A percentile compares a stretch with the other conserved stretches of the same genome.
phyloP scores from a whole-genome alignment of 345 rosid genomes.

The Raphanus sativus region DNA sequence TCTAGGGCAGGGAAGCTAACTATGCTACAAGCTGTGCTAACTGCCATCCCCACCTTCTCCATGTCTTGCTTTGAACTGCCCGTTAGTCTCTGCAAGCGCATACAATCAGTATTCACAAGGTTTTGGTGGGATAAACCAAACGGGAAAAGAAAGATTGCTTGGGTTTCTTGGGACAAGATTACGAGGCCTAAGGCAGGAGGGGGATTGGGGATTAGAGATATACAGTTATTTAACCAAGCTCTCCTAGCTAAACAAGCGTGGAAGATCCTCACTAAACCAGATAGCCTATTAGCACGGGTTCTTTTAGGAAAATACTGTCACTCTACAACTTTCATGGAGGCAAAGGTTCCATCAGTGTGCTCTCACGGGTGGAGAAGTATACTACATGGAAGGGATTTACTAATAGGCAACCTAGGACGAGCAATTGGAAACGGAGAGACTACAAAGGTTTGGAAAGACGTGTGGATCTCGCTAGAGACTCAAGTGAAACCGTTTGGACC shows the following conservation, averaged over 20 bases:
- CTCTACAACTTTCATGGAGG: neutral
- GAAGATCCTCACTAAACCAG: neutral
- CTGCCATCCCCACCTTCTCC: neutral
- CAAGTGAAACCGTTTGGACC: too few species aligned
- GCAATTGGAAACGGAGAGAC: too few species aligned
- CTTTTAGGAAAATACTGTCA: neutral
- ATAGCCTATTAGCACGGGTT: neutral
- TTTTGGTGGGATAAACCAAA: neutral
- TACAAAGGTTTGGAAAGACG: too few species aligned
- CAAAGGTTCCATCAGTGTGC: neutral
- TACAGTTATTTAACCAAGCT: neutral
- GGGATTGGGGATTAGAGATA: neutral
- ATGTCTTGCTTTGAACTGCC: neutral
- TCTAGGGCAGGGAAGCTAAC: neutral
- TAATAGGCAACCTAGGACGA: too few species aligned
- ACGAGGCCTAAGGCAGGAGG: neutral
- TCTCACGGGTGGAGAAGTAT: neutral
- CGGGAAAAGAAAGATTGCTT: neutral
- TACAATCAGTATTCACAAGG: neutral
- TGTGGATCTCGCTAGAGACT: too few species aligned
- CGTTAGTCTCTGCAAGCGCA: neutral
- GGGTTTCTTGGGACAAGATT: neutral
- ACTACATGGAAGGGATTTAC: neutral
- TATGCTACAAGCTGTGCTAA: neutral
- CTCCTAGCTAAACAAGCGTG: neutral